Conservation (phyloP, 78 protist species). For the Dictyostelium firmibasis region DNA sequence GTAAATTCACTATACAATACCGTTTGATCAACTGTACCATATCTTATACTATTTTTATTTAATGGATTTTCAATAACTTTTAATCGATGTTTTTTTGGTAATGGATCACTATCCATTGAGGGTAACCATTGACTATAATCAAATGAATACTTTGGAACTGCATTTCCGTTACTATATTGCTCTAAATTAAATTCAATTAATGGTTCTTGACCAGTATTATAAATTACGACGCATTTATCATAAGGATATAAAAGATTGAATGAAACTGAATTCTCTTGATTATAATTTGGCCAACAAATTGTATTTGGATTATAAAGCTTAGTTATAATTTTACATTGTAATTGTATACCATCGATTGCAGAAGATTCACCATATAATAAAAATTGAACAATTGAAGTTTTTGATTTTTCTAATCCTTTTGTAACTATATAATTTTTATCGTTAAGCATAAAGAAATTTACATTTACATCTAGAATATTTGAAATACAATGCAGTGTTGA, state of each 20-base stretch:
- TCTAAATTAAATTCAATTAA: neutral
- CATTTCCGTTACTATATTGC: neutral
- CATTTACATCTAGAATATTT: neutral
- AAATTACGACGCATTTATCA: neutral
- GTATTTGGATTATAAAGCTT: neutral
- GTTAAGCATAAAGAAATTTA: neutral
- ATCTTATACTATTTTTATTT: neutral
- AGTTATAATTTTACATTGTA: neutral
- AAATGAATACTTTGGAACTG: neutral
- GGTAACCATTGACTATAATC: neutral
- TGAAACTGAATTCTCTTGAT: neutral
- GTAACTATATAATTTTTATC: neutral
- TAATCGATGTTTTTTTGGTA: neutral
- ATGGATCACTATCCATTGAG: neutral
- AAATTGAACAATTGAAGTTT: neutral
- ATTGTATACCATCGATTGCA: neutral
- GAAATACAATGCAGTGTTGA: neutral
- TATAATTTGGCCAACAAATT: neutral
- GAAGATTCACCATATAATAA: neutral
- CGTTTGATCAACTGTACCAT: neutral
- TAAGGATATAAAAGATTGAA: neutral
- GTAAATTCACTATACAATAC: neutral
- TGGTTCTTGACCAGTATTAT: neutral
- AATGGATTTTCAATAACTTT: neutral
- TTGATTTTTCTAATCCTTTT: neutral